Conservation (phyloP, 2,329 filamentous ascomycete genomes). For the Drechslerella dactyloides region DNA sequence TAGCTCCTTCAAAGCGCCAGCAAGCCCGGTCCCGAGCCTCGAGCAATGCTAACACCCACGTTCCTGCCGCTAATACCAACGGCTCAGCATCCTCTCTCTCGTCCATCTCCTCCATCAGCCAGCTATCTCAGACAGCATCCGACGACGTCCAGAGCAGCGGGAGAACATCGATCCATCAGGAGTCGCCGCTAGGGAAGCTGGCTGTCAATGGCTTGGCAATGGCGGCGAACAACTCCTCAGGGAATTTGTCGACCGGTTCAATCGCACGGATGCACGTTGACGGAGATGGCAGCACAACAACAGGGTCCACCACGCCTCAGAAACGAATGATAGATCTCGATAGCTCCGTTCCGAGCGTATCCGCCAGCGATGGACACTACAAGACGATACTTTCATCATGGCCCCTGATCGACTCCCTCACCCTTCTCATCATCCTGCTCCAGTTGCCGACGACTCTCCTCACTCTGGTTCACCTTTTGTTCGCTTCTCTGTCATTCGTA, state of each 20-base stretch:
- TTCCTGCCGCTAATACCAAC: slow-evolving; percentile 27
- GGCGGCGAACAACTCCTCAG: slow-evolving; percentile 42
- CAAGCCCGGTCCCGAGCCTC: slow-evolving; percentile 53
- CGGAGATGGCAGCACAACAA: slow-evolving; percentile 47
- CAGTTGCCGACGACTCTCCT: slow-evolving; percentile 65
- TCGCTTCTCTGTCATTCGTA: slow-evolving; percentile 65
- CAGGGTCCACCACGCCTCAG: slow-evolving; percentile 50
- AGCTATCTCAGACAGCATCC: slow-evolving; percentile 50
- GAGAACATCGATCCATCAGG: slow-evolving; percentile 27
- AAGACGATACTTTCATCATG: slow-evolving; percentile 64
- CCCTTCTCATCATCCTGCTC: slow-evolving; percentile 65
- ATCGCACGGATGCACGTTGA: slow-evolving; percentile 51
- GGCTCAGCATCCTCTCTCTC: slow-evolving; percentile 25
- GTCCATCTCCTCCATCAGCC: slow-evolving; percentile 36
- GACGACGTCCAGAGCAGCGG: slow-evolving; percentile 23
- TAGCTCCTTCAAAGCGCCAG: slow-evolving; percentile 53
- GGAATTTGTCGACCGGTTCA: slow-evolving; percentile 51
- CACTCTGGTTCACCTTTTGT: slow-evolving; percentile 65
- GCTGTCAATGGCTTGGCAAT: slow-evolving; percentile 37
- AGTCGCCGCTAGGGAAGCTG: slow-evolving; percentile 32
- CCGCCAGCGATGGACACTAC: slow-evolving; percentile 41
- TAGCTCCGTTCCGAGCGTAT: slow-evolving; percentile 49
- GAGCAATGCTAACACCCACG: slow-evolving; percentile 52
- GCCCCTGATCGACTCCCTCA: slow-evolving; percentile 66
- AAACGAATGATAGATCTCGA: slow-evolving; percentile 55